These are phyloP conservation scores for Garcia nutans DNA, from an alignment of 345 rosid species.

Conservation along the genomic window DNA sequence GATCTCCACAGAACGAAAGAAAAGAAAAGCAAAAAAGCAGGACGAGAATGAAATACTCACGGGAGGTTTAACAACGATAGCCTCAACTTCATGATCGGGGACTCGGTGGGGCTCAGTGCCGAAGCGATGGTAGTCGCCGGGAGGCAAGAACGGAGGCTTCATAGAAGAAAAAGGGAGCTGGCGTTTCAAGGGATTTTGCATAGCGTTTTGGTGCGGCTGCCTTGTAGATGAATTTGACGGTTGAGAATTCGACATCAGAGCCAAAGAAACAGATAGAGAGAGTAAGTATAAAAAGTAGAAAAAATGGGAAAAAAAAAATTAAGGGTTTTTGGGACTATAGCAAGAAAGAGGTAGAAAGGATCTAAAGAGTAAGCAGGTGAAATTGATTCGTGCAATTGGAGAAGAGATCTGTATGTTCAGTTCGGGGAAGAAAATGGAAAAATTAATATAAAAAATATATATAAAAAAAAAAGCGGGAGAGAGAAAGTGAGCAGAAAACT, in stretches of 20 bases:
- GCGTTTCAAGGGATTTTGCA: constrained; percentile 35
- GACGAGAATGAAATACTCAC: constrained; percentile 40
- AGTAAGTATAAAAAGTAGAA: constrained; percentile 1
- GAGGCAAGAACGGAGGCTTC: constrained; percentile 67
- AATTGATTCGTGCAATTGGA: constrained; percentile 14
- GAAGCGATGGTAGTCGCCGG: constrained; percentile 78
- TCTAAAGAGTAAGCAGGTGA: constrained; percentile 2
- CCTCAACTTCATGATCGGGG: constrained; percentile 58
- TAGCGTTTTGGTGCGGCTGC: constrained; percentile 21
- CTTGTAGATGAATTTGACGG: constrained; percentile 31
- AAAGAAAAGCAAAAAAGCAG: constrained; percentile 1
- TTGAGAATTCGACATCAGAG: constrained; percentile 51
- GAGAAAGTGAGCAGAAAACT: constrained; percentile 52
- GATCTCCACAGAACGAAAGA: constrained; percentile 34
- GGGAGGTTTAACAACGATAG: constrained; percentile 57
- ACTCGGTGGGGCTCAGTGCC: constrained; percentile 31
- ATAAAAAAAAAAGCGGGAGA: constrained; percentile 47
- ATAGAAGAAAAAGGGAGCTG: constrained; percentile 58
- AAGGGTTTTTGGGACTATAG: background rate
- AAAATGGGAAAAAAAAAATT: background rate
- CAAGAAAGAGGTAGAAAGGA: background rate
- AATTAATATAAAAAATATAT: background rate
- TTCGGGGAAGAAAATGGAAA: background rate
- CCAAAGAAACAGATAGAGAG: constrained; percentile 5
- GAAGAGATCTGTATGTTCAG: constrained; percentile 40